These are phyloP conservation scores for Sphagnum contortum DNA, from an alignment of 225 moss, liverwort and hornwort genomes.

Conservation along the genomic window DNA sequence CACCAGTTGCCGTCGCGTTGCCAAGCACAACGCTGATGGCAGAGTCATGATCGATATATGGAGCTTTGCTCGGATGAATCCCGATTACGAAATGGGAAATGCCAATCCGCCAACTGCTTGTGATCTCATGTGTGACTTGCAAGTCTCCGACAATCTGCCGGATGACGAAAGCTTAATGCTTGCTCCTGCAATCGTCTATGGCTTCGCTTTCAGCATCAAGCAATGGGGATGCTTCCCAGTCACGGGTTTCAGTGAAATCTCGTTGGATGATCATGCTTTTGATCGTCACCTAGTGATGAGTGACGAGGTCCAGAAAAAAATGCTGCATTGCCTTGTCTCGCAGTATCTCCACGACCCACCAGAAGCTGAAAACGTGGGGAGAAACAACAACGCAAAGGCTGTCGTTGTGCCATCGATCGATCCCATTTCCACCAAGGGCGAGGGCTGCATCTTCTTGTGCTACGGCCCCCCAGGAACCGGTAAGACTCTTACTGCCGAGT, in stretches of 20 bases:
- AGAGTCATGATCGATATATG: conserved; percentile 4
- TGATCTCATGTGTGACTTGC: not conserved
- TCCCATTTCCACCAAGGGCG: conserved; percentile 24
- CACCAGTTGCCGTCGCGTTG: not conserved
- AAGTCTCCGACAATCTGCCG: not conserved
- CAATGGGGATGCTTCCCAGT: conserved; percentile 19
- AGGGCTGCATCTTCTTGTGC: conserved; percentile 25
- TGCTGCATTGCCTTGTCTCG: conserved; percentile 13
- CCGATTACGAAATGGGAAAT: not conserved
- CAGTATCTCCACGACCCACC: conserved; percentile 8
- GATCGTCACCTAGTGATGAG: conserved; percentile 11
- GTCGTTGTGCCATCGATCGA: conserved; percentile 1
- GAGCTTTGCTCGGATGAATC: conserved; percentile 1
- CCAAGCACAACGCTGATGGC: conserved; percentile 3
- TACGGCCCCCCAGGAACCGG: conserved; percentile 30
- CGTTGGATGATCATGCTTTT: conserved; percentile 13
- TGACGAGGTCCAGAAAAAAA: conserved; percentile 6
- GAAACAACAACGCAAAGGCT: not conserved
- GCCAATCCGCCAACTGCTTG: no score
- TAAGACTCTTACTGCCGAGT: conserved; percentile 31
- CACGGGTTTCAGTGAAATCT: conserved; percentile 15
- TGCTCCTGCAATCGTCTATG: conserved; percentile 20
- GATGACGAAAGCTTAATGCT: conserved; percentile 2
- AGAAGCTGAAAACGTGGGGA: no score
- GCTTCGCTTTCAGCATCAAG: conserved; percentile 24